These are phyloP conservation scores for Salmacisia buchloeana DNA, from an alignment of 1,284 basidiomycete species.

Conservation along the genomic window DNA sequence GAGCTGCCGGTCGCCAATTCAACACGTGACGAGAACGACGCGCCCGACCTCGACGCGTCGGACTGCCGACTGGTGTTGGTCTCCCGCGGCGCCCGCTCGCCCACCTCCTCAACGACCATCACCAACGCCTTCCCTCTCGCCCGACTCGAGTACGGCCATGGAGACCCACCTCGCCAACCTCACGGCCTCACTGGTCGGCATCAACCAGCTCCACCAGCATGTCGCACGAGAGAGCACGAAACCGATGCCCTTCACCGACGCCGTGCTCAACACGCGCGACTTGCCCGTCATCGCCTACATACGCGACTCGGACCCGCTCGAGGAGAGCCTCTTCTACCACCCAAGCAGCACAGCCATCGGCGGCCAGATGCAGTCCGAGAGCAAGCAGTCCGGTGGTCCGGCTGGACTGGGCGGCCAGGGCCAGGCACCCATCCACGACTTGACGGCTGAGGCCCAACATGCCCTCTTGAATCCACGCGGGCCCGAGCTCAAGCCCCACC, in stretches of 20 bases:
- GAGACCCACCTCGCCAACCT: constrained; percentile 38
- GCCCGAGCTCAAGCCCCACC: constrained; percentile 16
- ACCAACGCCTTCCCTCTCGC: not conserved
- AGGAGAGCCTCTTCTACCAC: constrained; percentile 39
- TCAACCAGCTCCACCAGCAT: constrained; percentile 26
- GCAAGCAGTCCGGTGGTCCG: constrained; percentile 23
- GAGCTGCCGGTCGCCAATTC: no score
- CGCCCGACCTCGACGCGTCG: no score
- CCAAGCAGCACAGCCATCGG: constrained; percentile 13
- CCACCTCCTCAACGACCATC: constrained; percentile 8
- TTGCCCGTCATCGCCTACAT: constrained; percentile 43
- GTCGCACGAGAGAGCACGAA: constrained; percentile 21
- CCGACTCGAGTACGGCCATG: constrained; percentile 27
- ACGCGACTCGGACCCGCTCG: constrained; percentile 41
- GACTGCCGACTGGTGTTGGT: no score
- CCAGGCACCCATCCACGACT: constrained; percentile 18
- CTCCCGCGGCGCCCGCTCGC: no score
- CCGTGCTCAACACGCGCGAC: constrained; percentile 35
- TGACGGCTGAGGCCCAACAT: constrained; percentile 1
- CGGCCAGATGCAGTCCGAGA: constrained; percentile 7
- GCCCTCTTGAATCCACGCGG: constrained; percentile 9
- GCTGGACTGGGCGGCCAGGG: constrained; percentile 23
- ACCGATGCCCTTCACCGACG: constrained; percentile 34
- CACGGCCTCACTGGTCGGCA: constrained; percentile 32
- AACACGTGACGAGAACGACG: no score